A percentile compares a stretch with the other conserved stretches of the same genome.
Conservation (phyloP, 202 grass and related monocot species). For the Saccharum hybrid region DNA sequence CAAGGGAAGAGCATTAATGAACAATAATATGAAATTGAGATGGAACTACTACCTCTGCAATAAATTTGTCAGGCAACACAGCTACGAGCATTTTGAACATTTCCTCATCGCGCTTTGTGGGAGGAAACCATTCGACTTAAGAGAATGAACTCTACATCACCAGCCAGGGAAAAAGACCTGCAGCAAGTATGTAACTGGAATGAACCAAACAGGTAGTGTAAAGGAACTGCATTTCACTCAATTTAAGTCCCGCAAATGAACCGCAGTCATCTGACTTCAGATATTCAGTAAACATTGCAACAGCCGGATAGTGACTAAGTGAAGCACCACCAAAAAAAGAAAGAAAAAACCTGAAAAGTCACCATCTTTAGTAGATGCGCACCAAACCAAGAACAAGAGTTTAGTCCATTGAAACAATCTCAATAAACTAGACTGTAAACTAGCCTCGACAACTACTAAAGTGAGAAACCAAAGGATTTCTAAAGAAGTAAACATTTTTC, state of each 20-base stretch:
- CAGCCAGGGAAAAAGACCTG: neutral
- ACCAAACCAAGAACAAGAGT: neutral
- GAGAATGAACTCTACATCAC: neutral
- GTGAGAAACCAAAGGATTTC: neutral
- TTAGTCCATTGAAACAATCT: neutral
- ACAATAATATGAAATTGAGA: neutral
- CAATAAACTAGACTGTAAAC: too few species aligned
- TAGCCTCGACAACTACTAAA: neutral
- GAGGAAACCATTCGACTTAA: neutral
- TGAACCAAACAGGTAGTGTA: neutral
- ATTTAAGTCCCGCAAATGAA: neutral
- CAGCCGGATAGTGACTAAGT: neutral
- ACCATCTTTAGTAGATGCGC: neutral
- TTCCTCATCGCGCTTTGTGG: neutral
- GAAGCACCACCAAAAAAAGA: neutral
- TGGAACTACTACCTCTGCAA: neutral
- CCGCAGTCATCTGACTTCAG: neutral
- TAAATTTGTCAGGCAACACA: neutral
- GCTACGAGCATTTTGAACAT: neutral
- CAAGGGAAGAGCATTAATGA: neutral
- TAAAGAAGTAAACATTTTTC: neutral
- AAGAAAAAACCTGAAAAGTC: neutral
- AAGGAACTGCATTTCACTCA: neutral
- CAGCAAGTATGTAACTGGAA: neutral
- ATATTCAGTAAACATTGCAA: neutral